Percentiles rank a stretch among this genome's conserved stretches.
Evolutionary conservation across 768 basidiomycete species (phyloP).

Genomic region (Tricholoma bakamatsutake): DNA sequence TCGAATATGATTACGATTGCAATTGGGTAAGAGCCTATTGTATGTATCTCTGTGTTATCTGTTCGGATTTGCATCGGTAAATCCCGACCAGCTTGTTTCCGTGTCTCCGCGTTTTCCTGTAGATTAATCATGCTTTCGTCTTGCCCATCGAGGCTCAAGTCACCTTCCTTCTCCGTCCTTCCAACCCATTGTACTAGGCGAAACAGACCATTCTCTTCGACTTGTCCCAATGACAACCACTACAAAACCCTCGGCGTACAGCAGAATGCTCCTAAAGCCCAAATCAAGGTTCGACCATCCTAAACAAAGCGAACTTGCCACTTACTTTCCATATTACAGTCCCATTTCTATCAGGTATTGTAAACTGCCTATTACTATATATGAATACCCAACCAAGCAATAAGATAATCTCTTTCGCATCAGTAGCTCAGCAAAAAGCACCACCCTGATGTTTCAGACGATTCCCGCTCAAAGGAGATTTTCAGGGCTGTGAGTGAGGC

Average conservation of each 20-base stretch:
- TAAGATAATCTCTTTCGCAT: background rate
- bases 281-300: slow-evolving; percentile 31
- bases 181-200: no score
- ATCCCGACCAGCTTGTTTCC: no score
- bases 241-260: slow-evolving; percentile 37
- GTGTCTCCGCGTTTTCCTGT: no score
- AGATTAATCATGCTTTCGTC: no score
- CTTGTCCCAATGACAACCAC: slow-evolving; percentile 22
- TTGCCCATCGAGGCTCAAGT: background rate
- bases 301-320: background rate
- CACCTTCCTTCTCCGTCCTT: background rate
- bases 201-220: slow-evolving; percentile 18
- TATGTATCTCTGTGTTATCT: no score
- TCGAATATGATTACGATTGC: no score
- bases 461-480: slow-evolving; percentile 31
- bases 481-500: slow-evolving; percentile 39
- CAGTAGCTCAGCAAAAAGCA: slow-evolving; percentile 39
- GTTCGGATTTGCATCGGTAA: no score
- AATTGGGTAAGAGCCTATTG: no score
- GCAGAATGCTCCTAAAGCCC: slow-evolving; percentile 32
- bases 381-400: background rate
- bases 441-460: slow-evolving; percentile 43
- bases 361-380: background rate
- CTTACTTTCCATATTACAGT: slow-evolving; percentile 17
- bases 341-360: slow-evolving; percentile 36